Percentiles rank a stretch among this genome's conserved stretches.
Evolutionary conservation across 495 filamentous ascomycete species (phyloP).

Genomic region (Aspergillus funiculosus): DNA sequence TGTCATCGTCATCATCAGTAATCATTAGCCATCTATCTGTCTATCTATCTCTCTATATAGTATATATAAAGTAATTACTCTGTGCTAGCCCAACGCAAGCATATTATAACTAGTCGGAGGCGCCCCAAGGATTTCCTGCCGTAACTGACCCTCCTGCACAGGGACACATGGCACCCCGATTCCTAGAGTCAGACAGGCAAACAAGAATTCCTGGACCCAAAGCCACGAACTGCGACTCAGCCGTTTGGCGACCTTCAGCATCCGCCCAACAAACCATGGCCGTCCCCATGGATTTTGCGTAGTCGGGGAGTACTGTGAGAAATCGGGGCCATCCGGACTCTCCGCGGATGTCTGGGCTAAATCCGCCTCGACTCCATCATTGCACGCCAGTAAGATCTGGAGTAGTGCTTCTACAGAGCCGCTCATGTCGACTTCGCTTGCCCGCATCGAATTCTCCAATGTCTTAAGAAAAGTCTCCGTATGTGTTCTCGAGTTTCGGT

Average conservation of each 20-base stretch:
- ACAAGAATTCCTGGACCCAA: constrained; percentile 29
- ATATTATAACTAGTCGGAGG: constrained; percentile 35
- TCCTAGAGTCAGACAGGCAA: constrained; percentile 32
- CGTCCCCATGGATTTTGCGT: constrained; percentile 26
- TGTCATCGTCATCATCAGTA: neutral
- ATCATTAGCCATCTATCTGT: too few relatives aligned
- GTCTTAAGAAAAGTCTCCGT: constrained; percentile 30
- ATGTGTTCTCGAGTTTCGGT: constrained; percentile 25
- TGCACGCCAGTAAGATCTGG: constrained; percentile 37
- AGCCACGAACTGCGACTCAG: constrained; percentile 31
- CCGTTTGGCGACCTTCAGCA: constrained; percentile 41
- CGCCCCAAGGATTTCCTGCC: constrained; percentile 32
- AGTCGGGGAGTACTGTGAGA: constrained; percentile 27
- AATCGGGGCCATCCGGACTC: too few relatives aligned
- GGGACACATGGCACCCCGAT: constrained; percentile 17
- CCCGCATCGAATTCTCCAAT: constrained; percentile 24
- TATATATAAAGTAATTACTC: too few relatives aligned
- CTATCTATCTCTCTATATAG: too few relatives aligned
- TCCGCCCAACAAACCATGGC: constrained; percentile 39
- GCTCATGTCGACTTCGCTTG: constrained; percentile 35
- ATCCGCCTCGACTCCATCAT: constrained; percentile 26
- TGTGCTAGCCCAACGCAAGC: constrained; percentile 30
- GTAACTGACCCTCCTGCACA: constrained; percentile 30
- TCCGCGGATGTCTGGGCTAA: neutral
- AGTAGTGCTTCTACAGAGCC: constrained; percentile 36